These are phyloP conservation scores for Claviceps monticola DNA, from an alignment of 2,329 filamentous ascomycete species.

Conservation along the genomic window DNA sequence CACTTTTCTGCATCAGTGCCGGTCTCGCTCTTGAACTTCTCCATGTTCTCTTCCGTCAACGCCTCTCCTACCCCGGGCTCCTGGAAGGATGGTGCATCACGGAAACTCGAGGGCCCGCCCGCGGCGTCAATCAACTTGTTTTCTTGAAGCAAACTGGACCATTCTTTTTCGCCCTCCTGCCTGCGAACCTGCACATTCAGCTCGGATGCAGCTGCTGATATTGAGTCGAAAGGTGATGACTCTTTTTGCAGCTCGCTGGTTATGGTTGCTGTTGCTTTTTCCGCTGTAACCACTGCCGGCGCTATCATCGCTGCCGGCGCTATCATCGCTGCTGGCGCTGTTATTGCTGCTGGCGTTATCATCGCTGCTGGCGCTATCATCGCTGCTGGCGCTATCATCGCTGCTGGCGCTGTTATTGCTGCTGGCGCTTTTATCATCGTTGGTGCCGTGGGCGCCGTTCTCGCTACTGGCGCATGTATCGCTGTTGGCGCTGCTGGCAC, in stretches of 20 bases:
- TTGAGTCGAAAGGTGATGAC: conserved; percentile 27
- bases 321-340: no score
- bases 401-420: no score
- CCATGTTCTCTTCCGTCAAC: conserved; percentile 41
- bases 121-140: conserved; percentile 34
- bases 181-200: conserved; percentile 19
- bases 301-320: no score
- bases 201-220: conserved; percentile 17
- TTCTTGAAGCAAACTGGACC: conserved; percentile 29
- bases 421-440: not conserved
- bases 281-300: not conserved
- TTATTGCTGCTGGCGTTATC: no score
- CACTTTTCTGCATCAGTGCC: not conserved
- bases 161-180: conserved; percentile 26
- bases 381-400: no score
- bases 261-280: conserved; percentile 8
- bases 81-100: conserved; percentile 19
- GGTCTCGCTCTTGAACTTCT: conserved; percentile 27
- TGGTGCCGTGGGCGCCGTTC: no score
- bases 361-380: no score
- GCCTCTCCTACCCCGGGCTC: conserved; percentile 26
- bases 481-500: no score
- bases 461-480: no score
- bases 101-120: conserved; percentile 20
- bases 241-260: conserved; percentile 21